phyloP scores from a whole-genome alignment of 148 eudicot genomes.

The Polygonum aviculare region DNA sequence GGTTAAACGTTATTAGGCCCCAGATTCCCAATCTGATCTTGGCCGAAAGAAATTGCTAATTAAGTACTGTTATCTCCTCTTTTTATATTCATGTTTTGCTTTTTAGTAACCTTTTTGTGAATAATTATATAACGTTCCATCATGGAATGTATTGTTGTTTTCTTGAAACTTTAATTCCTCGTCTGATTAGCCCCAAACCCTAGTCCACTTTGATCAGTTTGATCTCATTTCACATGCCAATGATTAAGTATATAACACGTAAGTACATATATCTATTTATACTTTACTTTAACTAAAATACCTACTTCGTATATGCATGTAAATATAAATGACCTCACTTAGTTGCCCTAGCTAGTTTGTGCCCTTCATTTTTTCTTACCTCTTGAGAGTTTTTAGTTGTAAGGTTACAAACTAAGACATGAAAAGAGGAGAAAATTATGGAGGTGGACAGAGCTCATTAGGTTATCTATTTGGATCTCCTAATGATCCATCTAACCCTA shows the following conservation, averaged over 20 bases:
- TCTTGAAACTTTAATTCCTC: background rate
- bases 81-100: background rate
- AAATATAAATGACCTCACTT: background rate
- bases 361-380: background rate
- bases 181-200: background rate
- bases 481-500: conserved; percentile 14
- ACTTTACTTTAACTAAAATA: no score
- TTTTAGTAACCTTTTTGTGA: background rate
- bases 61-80: background rate
- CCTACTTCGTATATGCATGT: no score
- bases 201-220: background rate
- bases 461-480: conserved; percentile 64
- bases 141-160: background rate
- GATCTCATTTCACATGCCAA: background rate
- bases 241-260: no score
- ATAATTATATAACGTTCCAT: background rate
- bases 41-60: background rate
- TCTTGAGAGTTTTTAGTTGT: background rate
- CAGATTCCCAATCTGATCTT: background rate
- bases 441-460: conserved; percentile 76
- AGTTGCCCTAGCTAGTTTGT: background rate
- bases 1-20: background rate
- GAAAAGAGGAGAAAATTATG: conserved; percentile 67
- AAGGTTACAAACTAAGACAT: conserved; percentile 16
- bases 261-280: no score